Evolutionary conservation across 2,329 filamentous ascomycete genomes (phyloP).

Genomic region (Aphanoascus verrucosus): DNA sequence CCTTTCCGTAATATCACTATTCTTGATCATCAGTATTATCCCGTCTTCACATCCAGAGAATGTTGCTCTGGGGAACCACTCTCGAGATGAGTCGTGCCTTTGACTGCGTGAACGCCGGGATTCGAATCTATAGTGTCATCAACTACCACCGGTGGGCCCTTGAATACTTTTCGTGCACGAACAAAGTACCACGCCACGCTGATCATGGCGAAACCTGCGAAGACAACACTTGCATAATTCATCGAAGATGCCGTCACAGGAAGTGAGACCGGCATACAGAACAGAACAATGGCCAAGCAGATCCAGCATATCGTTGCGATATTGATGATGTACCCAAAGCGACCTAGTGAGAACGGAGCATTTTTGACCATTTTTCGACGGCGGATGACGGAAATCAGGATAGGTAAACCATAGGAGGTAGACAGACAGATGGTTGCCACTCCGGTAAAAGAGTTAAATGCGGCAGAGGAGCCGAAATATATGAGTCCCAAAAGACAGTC

Average conservation of each 20-base stretch:
- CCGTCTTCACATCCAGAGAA: background rate
- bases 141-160: conserved; percentile 40
- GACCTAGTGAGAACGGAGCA: conserved; percentile 58
- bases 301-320: conserved; percentile 61
- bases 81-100: conserved; percentile 15
- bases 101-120: conserved; percentile 24
- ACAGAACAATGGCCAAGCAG: conserved; percentile 56
- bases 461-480: conserved; percentile 66
- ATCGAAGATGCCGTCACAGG: conserved; percentile 48
- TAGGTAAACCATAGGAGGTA: conserved; percentile 64
- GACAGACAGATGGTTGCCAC: conserved; percentile 70
- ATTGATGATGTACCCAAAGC: conserved; percentile 59
- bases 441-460: conserved; percentile 70
- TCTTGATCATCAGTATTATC: background rate
- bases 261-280: conserved; percentile 61
- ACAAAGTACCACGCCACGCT: conserved; percentile 54
- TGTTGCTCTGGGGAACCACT: background rate
- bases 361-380: conserved; percentile 54
- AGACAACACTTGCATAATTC: conserved; percentile 59
- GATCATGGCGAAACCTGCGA: conserved; percentile 51
- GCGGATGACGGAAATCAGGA: conserved; percentile 58
- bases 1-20: background rate
- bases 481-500: conserved; percentile 64
- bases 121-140: conserved; percentile 22
- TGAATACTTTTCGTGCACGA: conserved; percentile 54